Evolutionary conservation across 2,329 filamentous ascomycete genomes (phyloP).

Genomic region (Clonostachys byssicola): DNA sequence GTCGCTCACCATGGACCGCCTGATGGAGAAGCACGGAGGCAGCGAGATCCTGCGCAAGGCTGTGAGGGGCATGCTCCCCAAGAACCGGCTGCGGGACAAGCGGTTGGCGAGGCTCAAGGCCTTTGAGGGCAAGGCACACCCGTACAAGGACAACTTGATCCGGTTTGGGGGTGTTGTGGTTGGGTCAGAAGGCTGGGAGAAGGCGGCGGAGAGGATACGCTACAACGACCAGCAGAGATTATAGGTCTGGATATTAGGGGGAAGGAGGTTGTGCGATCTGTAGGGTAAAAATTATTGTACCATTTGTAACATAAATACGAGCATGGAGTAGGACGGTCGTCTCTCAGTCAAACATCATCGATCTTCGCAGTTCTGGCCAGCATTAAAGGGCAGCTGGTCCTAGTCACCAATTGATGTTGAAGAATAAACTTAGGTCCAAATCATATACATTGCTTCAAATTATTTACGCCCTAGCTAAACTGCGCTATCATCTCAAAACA

Average conservation of each 20-base stretch:
- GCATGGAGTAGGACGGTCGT: too few relatives aligned
- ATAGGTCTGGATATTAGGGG: constrained; percentile 22
- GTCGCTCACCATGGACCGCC: constrained; percentile 87
- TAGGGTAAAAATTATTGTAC: too few relatives aligned
- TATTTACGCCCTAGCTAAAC: too few relatives aligned
- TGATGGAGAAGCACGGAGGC: constrained; percentile 93
- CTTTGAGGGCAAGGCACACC: constrained; percentile 89
- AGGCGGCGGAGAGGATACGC: constrained; percentile 44
- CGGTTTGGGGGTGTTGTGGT: constrained; percentile 61
- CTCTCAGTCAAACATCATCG: too few relatives aligned
- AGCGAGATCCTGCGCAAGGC: constrained; percentile 87
- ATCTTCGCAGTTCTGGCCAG: too few relatives aligned
- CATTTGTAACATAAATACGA: too few relatives aligned
- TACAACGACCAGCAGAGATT: constrained; percentile 43
- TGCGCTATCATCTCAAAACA: too few relatives aligned
- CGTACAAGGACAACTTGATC: constrained; percentile 85
- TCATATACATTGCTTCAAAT: not conserved
- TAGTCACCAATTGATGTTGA: not conserved
- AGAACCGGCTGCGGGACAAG: constrained; percentile 89
- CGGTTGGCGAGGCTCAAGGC: constrained; percentile 86
- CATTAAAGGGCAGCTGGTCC: not conserved
- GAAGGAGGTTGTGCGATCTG: too few relatives aligned
- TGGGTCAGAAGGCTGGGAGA: constrained; percentile 48
- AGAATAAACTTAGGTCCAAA: not conserved
- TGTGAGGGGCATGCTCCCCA: constrained; percentile 95